A percentile compares a stretch with the other conserved stretches of the same genome.
These are phyloP conservation scores for Sporisorium reilianum DNA, from an alignment of 1,284 basidiomycete genomes.

Conservation along the genomic window DNA sequence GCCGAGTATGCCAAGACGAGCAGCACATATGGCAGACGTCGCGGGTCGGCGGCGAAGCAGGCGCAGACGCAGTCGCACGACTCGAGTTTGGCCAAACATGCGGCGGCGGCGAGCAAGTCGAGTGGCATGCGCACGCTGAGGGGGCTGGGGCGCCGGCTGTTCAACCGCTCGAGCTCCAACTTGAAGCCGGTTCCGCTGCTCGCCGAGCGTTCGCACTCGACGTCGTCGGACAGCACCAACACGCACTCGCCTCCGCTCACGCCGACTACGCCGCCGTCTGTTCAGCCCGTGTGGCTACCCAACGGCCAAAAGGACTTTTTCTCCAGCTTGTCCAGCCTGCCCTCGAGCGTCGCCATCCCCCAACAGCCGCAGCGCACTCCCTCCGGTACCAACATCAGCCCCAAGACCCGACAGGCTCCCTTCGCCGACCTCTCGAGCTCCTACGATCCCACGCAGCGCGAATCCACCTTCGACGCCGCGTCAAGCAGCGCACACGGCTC, in stretches of 20 bases:
- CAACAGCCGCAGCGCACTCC: neutral
- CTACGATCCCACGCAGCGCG: neutral
- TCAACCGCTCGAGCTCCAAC: constrained; percentile 38
- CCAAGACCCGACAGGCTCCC: constrained; percentile 16
- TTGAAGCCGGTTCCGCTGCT: constrained; percentile 20
- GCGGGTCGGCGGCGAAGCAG: constrained; percentile 5
- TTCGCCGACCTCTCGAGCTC: constrained; percentile 7
- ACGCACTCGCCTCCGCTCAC: constrained; percentile 45
- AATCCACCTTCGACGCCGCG: constrained; percentile 1
- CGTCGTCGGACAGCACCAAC: constrained; percentile 30
- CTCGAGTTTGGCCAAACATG: constrained; percentile 12
- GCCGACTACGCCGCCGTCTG: constrained; percentile 36
- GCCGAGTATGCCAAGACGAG: constrained; percentile 16
- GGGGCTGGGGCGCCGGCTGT: constrained; percentile 37
- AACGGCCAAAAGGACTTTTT: constrained; percentile 52
- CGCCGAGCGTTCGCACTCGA: constrained; percentile 43
- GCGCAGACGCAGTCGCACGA: constrained; percentile 14
- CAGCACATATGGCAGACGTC: constrained; percentile 6
- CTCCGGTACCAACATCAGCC: constrained; percentile 16
- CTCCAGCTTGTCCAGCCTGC: constrained; percentile 22
- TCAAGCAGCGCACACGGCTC: constrained; percentile 13
- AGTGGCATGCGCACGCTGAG: constrained; percentile 24
- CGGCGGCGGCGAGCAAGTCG: constrained; percentile 1
- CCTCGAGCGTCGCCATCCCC: constrained; percentile 12
- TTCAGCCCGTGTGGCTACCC: constrained; percentile 40